A percentile compares a stretch with the other conserved stretches of the same genome.
phyloP scores from a whole-genome alignment of 2,329 filamentous ascomycete genomes.

The Colletotrichum sp. region DNA sequence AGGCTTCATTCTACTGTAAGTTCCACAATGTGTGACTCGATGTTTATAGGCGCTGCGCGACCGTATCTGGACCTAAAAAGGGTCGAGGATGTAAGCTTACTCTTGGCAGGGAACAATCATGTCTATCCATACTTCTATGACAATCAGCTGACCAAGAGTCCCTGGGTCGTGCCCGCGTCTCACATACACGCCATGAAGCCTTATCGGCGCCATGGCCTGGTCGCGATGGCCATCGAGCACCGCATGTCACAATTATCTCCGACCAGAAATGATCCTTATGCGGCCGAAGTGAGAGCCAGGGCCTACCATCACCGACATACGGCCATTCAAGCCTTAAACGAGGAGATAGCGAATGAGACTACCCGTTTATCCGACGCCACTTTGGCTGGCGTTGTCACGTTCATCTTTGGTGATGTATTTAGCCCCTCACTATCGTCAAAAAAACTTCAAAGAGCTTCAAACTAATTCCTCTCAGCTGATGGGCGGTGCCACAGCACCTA shows the following conservation, averaged over 20 bases:
- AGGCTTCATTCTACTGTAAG: constrained; percentile 14
- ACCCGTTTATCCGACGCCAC: constrained; percentile 11
- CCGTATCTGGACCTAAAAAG: too few species aligned
- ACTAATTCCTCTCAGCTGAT: not conserved
- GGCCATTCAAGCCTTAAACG: constrained; percentile 33
- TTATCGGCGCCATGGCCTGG: constrained; percentile 12
- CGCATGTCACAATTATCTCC: constrained; percentile 29
- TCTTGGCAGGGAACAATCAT: not conserved
- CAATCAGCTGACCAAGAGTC: constrained; percentile 1
- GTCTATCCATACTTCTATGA: not conserved
- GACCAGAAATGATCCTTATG: constrained; percentile 11
- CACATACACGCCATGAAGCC: not conserved
- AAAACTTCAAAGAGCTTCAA: not conserved
- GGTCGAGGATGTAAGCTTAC: not conserved
- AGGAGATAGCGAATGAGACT: constrained; percentile 26
- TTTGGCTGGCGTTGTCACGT: not conserved
- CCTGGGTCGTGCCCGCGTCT: not conserved
- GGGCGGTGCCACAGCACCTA: constrained; percentile 33
- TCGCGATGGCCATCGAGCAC: constrained; percentile 37
- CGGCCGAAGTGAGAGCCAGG: constrained; percentile 24
- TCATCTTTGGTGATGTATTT: not conserved
- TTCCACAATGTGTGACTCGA: not conserved
- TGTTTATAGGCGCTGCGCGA: not conserved
- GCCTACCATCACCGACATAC: constrained; percentile 34
- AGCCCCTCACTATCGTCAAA: not conserved